These are phyloP conservation scores for Solanum dulcamara DNA, from an alignment of 257 asterid species.

Conservation along the genomic window DNA sequence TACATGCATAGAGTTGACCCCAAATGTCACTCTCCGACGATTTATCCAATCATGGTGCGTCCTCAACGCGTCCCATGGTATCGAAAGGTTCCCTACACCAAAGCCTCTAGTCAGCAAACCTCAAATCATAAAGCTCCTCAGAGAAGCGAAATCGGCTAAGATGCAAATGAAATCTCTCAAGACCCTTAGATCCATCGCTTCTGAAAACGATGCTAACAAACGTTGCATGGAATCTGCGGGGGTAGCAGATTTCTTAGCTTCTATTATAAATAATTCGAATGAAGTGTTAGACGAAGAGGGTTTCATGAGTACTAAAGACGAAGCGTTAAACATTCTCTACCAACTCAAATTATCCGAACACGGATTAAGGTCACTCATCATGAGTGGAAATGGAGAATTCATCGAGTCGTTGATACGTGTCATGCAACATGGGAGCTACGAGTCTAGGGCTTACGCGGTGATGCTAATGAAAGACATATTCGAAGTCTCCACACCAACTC, in stretches of 20 bases:
- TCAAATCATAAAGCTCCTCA: slow-evolving; percentile 42
- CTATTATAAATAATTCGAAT: slow-evolving; percentile 11
- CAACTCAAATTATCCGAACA: slow-evolving; percentile 43
- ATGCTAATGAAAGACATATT: slow-evolving; percentile 36
- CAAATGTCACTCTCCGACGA: slow-evolving; percentile 72
- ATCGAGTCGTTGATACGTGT: slow-evolving; percentile 25
- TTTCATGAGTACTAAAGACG: slow-evolving; percentile 19
- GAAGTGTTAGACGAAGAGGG: slow-evolving; percentile 8
- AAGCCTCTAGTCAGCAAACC: slow-evolving; percentile 43
- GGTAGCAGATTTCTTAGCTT: slow-evolving; percentile 41
- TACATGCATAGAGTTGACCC: slow-evolving; percentile 37
- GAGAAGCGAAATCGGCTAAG: slow-evolving; percentile 24
- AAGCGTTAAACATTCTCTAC: slow-evolving; percentile 47
- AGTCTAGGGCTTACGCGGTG: slow-evolving; percentile 47
- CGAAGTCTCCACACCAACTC: slow-evolving; percentile 28
- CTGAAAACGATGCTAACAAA: slow-evolving; percentile 44
- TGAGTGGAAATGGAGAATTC: slow-evolving; percentile 11
- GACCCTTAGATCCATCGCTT: slow-evolving; percentile 48
- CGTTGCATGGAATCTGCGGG: slow-evolving; percentile 55
- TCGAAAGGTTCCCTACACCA: slow-evolving; percentile 77
- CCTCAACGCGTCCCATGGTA: slow-evolving; percentile 38
- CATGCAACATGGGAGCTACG: slow-evolving; percentile 50
- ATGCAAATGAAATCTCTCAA: slow-evolving; percentile 26
- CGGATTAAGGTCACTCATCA: slow-evolving; percentile 22
- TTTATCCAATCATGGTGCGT: slow-evolving; percentile 82